Percentiles rank a stretch among this genome's conserved stretches.
Evolutionary conservation across 2,329 filamentous ascomycete species (phyloP).

Genomic region (Ceratocystis diversiconidia): DNA sequence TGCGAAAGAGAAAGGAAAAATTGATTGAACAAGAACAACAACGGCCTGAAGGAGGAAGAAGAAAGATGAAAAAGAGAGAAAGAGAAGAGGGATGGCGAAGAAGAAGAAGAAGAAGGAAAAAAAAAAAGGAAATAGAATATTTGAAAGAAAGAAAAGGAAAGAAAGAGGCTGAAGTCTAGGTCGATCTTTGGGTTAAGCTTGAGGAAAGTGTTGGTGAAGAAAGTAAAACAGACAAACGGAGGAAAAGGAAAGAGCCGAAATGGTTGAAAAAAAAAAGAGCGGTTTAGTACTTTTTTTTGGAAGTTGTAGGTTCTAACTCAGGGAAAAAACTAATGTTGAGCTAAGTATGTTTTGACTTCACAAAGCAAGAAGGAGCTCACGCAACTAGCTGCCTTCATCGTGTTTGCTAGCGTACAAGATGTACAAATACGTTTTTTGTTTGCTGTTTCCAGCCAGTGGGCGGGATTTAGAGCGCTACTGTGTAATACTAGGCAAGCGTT

Average conservation of each 20-base stretch:
- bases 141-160: neutral
- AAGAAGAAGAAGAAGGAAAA: neutral
- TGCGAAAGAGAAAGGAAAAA: neutral
- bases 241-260: neutral
- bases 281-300: neutral
- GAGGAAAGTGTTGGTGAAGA: neutral
- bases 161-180: conserved; percentile 2
- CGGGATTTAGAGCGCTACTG: neutral
- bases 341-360: neutral
- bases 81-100: neutral
- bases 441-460: neutral
- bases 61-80: neutral
- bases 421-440: neutral
- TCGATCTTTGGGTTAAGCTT: neutral
- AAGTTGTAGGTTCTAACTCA: neutral
- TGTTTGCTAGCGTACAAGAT: neutral
- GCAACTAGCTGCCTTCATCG: neutral
- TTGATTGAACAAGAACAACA: neutral
- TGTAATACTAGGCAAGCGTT: neutral
- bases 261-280: neutral
- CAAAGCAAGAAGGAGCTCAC: neutral
- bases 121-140: neutral
- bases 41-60: neutral
- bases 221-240: conserved; percentile 2
- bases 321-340: neutral